Conservation (phyloP, 2,329 filamentous ascomycete species). For the Penicillium sp. region DNA sequence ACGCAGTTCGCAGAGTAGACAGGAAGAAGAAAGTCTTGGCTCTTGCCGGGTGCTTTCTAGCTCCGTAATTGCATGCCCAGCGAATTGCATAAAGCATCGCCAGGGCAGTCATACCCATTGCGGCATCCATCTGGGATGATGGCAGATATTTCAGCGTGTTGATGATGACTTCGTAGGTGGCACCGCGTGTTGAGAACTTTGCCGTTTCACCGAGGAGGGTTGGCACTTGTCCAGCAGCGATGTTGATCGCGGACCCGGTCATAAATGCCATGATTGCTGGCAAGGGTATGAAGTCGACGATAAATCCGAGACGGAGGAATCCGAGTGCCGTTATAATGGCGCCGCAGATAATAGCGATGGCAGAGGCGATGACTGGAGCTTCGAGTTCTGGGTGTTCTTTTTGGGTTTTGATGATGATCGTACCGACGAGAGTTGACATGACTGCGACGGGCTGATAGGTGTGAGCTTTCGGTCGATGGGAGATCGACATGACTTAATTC, state of each 20-base stretch:
- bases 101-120: background rate
- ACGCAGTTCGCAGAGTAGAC: background rate
- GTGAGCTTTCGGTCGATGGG: background rate
- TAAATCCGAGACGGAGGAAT: slow-evolving; percentile 64
- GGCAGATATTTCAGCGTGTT: background rate
- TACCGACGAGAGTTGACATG: background rate
- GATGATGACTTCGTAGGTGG: background rate
- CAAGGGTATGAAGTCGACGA: slow-evolving; percentile 10
- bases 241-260: slow-evolving; percentile 10
- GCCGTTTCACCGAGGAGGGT: slow-evolving; percentile 1
- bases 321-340: slow-evolving; percentile 73
- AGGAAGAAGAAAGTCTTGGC: background rate
- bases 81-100: background rate
- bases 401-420: background rate
- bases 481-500: background rate
- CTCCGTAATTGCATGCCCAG: background rate
- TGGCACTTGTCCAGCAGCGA: slow-evolving; percentile 4
- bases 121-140: background rate
- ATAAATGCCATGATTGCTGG: slow-evolving; percentile 9
- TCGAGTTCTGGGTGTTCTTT: background rate
- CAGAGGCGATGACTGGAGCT: background rate
- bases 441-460: background rate
- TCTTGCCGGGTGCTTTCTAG: background rate
- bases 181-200: background rate
- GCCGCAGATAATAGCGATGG: background rate